Evolutionary conservation across 352 stramenopile species (phyloP).

Genomic region (Phytophthora pluvialis): DNA sequence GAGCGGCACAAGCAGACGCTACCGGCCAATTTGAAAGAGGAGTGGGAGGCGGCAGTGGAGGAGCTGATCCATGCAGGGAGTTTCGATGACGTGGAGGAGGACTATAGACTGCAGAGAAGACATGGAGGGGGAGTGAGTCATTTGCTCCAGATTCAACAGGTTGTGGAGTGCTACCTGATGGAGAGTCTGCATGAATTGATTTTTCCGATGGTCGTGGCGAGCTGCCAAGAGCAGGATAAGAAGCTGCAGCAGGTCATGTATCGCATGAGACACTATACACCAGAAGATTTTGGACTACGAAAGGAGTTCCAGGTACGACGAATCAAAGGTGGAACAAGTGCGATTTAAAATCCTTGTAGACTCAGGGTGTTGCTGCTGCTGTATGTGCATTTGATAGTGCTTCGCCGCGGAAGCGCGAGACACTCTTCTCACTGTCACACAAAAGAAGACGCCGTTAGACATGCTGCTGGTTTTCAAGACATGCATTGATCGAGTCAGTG

Average conservation of each 20-base stretch:
- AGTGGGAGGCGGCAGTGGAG: conserved; percentile 66
- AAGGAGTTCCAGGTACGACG: conserved; percentile 70
- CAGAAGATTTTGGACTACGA: conserved; percentile 69
- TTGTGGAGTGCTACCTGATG: conserved; percentile 86
- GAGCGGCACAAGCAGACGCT: conserved; percentile 55
- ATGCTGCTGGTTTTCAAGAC: conserved; percentile 79
- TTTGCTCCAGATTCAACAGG: conserved; percentile 75
- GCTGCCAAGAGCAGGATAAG: conserved; percentile 53
- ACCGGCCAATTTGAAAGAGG: conserved; percentile 49
- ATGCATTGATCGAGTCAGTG: conserved; percentile 68
- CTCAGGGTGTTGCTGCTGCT: conserved; percentile 1
- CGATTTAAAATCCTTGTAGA: not conserved
- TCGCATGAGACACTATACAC: conserved; percentile 66
- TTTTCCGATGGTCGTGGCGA: conserved; percentile 57
- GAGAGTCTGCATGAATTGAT: conserved; percentile 66
- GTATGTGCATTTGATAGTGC: conserved; percentile 32
- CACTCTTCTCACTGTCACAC: conserved; percentile 39
- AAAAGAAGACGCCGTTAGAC: conserved; percentile 71
- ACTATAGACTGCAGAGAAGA: conserved; percentile 22
- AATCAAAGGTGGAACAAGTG: not conserved
- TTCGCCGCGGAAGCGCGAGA: conserved; percentile 50
- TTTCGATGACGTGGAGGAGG: conserved; percentile 50
- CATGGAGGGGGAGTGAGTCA: conserved; percentile 38
- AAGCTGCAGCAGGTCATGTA: conserved; percentile 52
- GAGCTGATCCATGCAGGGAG: conserved; percentile 56